Evolutionary conservation across 208 protist species (phyloP).

Genomic region (Blastocrithidia nonstop): DNA sequence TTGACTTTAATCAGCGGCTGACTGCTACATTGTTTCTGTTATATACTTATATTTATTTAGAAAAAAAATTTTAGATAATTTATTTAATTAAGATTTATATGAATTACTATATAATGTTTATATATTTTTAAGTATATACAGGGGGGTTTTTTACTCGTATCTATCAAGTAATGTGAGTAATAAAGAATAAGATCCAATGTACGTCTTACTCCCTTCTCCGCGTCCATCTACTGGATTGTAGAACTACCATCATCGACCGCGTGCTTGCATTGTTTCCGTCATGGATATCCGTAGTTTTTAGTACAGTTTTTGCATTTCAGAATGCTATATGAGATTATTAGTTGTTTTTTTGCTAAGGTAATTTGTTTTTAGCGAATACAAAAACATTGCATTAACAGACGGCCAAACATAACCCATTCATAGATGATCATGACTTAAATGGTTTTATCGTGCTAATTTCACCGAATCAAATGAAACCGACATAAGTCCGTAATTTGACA

Average conservation of each 20-base stretch:
- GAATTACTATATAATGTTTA: too few species aligned
- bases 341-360: conserved; percentile 17
- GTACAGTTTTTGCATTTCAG: conserved; percentile 18
- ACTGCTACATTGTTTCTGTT: too few species aligned
- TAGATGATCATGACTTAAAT: conserved; percentile 36
- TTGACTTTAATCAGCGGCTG: too few species aligned
- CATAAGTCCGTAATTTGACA: conserved; percentile 49
- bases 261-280: conserved; percentile 21
- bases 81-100: too few species aligned
- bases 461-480: conserved; percentile 54
- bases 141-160: conserved; percentile 41
- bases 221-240: conserved; percentile 52
- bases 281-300: conserved; percentile 16
- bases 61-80: too few species aligned
- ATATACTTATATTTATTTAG: too few species aligned
- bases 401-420: conserved; percentile 65
- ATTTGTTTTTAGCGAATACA: conserved; percentile 38
- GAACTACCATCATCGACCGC: conserved; percentile 44
- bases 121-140: too few species aligned
- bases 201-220: conserved; percentile 57
- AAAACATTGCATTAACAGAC: conserved; percentile 37
- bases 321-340: conserved; percentile 1
- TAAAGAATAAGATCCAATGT: conserved; percentile 39
- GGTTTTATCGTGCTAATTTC: conserved; percentile 21
- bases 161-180: conserved; percentile 34